Evolutionary conservation across 805 yeast species (phyloP), one percentile per base, ranked within the genome.

Genomic region (Candida boidinii): DNA sequence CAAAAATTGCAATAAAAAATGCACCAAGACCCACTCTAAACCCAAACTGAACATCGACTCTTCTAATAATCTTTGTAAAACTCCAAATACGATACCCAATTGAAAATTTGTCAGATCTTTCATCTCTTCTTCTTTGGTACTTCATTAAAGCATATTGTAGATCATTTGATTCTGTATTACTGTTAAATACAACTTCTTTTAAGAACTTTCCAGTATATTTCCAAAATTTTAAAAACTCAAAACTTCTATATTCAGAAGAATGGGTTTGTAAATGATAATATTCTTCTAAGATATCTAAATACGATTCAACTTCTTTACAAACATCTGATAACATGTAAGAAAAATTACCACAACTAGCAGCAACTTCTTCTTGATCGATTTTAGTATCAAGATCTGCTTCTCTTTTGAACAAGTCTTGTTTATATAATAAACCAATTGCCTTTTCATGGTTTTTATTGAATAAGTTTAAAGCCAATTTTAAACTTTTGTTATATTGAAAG

Each of bases 311-410:
- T 39, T 80, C 87, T 23, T 61, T 60, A 1, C 85, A 75, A 42
- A 74, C 76, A 35, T 79, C 73, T 3, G 73, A 69, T 24, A 85
- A 50, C 17, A 81, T 63, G 23, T 76, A 70, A 2, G 88, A 67
- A 48, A 83, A 83, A 49, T 83, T 81, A 1, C 88, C 90, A 58
- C 92, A 82, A 29, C 83, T 72, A 0, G 94, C 94, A 1, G 88
- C 82, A 4, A 83, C 80, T 42, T 81, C 87, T 54, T 83, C 94
- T 44, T 79, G 81, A 38, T 76, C 79, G 1, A 79, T 65, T 38
- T 65, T 70, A 26, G 64, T 53, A 17, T 54, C 52, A 48, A 46
- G 57, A 31, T 58, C 62, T 3, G 48, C 43, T 26, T 45, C 65
- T 46, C 37, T 48, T 37, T 59, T 57, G 49, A 77, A 77, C 7